Percentiles rank a stretch among this genome's conserved stretches.
phyloP scores from a whole-genome alignment of 495 filamentous ascomycete genomes.

The Mycothermus thermophilus region DNA sequence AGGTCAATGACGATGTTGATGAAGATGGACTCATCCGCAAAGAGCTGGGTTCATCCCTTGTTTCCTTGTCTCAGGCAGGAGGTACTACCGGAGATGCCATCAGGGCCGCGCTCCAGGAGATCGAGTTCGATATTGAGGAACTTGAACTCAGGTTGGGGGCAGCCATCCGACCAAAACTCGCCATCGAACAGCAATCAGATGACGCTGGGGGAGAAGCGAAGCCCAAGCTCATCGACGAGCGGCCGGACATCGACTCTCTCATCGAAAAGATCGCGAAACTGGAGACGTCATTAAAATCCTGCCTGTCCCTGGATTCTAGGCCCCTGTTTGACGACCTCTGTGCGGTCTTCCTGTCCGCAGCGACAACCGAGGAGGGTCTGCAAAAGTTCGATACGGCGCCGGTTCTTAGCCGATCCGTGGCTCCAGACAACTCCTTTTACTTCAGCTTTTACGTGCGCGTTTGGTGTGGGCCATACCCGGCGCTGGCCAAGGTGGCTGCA shows the following conservation, averaged over 20 bases:
- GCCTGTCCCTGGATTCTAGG: conserved; percentile 29
- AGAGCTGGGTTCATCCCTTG: conserved; percentile 47
- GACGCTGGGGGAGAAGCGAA: conserved; percentile 40
- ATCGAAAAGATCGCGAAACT: conserved; percentile 22
- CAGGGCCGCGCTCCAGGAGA: conserved; percentile 42
- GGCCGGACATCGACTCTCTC: conserved; percentile 10
- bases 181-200: conserved; percentile 34
- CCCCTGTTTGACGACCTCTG: conserved; percentile 42
- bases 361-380: conserved; percentile 35
- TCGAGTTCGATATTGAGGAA: conserved; percentile 49
- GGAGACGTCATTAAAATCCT: conserved; percentile 29
- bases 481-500: conserved; percentile 50
- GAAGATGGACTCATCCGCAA: conserved; percentile 41
- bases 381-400: conserved; percentile 43
- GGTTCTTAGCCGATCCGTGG: conserved; percentile 42
- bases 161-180: conserved; percentile 37
- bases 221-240: conserved; percentile 11
- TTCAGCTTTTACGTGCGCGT: conserved; percentile 63
- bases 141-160: conserved; percentile 59
- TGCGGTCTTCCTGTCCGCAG: conserved; percentile 47
- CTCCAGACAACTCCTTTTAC: conserved; percentile 47
- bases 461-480: conserved; percentile 58
- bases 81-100: conserved; percentile 44
- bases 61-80: conserved; percentile 41
- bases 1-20: conserved; percentile 33